Evolutionary conservation across 208 protist species (phyloP).

Genomic region (Crithidia acanthocephali): DNA sequence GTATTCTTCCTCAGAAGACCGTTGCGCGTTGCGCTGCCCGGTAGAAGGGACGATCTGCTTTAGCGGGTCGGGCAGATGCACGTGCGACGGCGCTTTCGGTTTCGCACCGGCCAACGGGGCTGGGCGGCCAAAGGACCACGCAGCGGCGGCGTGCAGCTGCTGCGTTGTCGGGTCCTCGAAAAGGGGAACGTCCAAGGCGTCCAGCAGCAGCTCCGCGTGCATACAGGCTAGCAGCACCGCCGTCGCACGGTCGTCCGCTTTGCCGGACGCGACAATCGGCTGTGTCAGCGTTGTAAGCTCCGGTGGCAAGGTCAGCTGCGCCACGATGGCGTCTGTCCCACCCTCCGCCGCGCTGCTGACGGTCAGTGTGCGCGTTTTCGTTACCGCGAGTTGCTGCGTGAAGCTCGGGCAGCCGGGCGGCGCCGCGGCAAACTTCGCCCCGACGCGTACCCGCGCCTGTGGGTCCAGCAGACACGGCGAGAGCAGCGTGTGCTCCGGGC

Average conservation of each 20-base stretch:
- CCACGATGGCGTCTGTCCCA: constrained; percentile 22
- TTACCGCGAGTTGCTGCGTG: constrained; percentile 33
- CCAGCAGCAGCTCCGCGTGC: constrained; percentile 89
- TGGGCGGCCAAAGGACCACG: constrained; percentile 77
- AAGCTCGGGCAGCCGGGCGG: constrained; percentile 44
- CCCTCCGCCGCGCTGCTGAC: constrained; percentile 32
- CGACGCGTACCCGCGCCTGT: constrained; percentile 49
- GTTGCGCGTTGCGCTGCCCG: constrained; percentile 40
- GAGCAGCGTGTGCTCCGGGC: constrained; percentile 59
- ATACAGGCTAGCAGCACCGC: constrained; percentile 83
- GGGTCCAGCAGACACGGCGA: constrained; percentile 78
- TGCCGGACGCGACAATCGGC: constrained; percentile 63
- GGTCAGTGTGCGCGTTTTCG: constrained; percentile 32
- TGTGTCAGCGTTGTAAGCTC: constrained; percentile 17
- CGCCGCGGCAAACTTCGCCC: constrained; percentile 45
- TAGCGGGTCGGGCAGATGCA: constrained; percentile 62
- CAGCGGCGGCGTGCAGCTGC: constrained; percentile 70
- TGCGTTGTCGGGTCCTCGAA: constrained; percentile 68
- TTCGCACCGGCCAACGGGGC: constrained; percentile 64
- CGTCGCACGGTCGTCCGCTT: constrained; percentile 50
- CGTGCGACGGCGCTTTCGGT: constrained; percentile 45
- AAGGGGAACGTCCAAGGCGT: constrained; percentile 60
- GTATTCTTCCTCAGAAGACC: constrained; percentile 71
- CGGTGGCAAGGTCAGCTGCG: constrained; percentile 18
- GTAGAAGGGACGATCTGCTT: constrained; percentile 45